Conservation (phyloP, 306 rosid genomes). For the Cicer pinnatifidum region DNA sequence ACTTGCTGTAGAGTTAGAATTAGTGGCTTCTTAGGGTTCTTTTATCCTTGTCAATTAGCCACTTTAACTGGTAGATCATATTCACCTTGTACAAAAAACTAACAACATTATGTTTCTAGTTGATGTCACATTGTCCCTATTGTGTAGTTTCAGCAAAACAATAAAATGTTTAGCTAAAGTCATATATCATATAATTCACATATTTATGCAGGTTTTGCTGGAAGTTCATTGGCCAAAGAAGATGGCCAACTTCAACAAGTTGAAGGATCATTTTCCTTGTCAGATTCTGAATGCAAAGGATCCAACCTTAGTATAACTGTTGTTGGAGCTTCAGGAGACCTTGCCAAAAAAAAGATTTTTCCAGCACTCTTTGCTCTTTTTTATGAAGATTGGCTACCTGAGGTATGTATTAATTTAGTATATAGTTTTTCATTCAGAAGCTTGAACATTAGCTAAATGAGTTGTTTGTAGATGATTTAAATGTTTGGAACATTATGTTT, state of each 20-base stretch:
- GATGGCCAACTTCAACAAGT: slow-evolving; percentile 45
- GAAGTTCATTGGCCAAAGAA: slow-evolving; percentile 59
- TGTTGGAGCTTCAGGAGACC: slow-evolving; percentile 99
- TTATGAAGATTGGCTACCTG: slow-evolving; percentile 86
- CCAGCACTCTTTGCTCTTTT: slow-evolving; percentile 96
- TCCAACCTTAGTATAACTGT: slow-evolving; percentile 81
- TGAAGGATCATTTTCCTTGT: slow-evolving; percentile 51
- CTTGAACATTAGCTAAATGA: background rate
- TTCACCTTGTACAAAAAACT: background rate
- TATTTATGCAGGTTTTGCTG: slow-evolving; percentile 58
- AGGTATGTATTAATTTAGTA: slow-evolving; percentile 55
- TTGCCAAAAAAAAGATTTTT: slow-evolving; percentile 93
- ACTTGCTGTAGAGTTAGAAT: background rate
- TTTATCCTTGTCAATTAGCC: background rate
- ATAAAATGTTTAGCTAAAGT: slow-evolving; percentile 18
- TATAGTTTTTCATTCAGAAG: slow-evolving; percentile 21
- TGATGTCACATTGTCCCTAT: background rate
- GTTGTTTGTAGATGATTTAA: slow-evolving; percentile 15
- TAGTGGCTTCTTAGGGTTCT: background rate
- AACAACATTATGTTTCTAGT: background rate
- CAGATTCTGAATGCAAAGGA: slow-evolving; percentile 51
- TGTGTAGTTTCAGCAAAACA: background rate
- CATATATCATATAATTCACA: slow-evolving; percentile 41
- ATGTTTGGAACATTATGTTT: slow-evolving; percentile 34
- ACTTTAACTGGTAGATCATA: slow-evolving; percentile 1